These are phyloP conservation scores for Trichoderma arundinaceum DNA, from an alignment of 2,329 filamentous ascomycete species.

Conservation along the genomic window DNA sequence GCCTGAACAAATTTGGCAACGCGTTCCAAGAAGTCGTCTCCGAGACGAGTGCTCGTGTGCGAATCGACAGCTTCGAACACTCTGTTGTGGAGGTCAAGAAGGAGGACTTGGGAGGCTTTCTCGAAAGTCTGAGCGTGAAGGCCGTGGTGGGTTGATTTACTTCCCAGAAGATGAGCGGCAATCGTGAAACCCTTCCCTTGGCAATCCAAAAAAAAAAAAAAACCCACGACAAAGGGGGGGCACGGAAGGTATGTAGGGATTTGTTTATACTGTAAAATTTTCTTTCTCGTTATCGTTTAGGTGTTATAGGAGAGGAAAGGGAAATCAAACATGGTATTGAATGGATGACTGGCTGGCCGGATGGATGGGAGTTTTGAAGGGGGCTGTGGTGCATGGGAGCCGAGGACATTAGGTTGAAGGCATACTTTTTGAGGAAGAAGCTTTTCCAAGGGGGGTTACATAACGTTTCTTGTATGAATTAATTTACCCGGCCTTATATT, in stretches of 20 bases:
- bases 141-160: slow-evolving; percentile 68
- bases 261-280: slow-evolving; percentile 8
- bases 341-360: background rate
- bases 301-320: slow-evolving; percentile 13
- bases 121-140: slow-evolving; percentile 92
- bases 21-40: slow-evolving; percentile 95
- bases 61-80: slow-evolving; percentile 96
- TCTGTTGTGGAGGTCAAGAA: slow-evolving; percentile 98
- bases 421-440: background rate
- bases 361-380: slow-evolving; percentile 12
- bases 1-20: slow-evolving; percentile 88
- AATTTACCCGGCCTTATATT: background rate
- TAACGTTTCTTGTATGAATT: background rate
- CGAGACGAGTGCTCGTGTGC: slow-evolving; percentile 85
- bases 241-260: background rate
- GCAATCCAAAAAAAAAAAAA: background rate
- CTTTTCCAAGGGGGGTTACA: background rate
- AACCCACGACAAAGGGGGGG: background rate
- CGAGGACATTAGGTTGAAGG: background rate
- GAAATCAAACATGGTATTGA: slow-evolving; percentile 9
- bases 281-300: background rate
- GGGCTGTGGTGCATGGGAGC: background rate
- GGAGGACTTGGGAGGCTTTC: slow-evolving; percentile 87
- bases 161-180: background rate
- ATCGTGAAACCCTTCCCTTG: background rate